A percentile compares a stretch with the other conserved stretches of the same genome.
phyloP scores from a whole-genome alignment of 768 basidiomycete species.

The Amanita polypyramis region DNA sequence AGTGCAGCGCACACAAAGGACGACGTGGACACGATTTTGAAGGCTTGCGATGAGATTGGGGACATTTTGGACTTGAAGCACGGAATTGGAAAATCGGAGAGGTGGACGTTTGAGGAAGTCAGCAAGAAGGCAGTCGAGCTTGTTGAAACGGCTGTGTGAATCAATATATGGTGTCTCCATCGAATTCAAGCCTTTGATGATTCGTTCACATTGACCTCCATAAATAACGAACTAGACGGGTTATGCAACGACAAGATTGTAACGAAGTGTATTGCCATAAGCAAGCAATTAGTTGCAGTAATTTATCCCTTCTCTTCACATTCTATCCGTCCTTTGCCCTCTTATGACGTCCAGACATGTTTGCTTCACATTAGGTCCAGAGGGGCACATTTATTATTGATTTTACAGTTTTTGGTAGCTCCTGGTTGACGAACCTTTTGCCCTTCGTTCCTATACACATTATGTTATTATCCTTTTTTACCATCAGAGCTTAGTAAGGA shows the following conservation, averaged over 20 bases:
- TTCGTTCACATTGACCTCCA: not conserved
- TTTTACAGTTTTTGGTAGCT: not conserved
- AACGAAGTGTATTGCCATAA: not conserved
- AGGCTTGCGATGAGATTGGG: conserved; percentile 89
- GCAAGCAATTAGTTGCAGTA: not conserved
- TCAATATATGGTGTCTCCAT: not conserved
- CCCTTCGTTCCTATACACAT: not conserved
- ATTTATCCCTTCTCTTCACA: not conserved
- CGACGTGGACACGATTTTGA: conserved; percentile 79
- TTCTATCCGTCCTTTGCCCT: not conserved
- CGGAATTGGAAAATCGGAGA: conserved; percentile 37
- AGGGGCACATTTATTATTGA: not conserved
- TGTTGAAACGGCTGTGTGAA: conserved; percentile 7
- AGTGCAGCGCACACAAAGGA: conserved; percentile 95
- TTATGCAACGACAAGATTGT: not conserved
- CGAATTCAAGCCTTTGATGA: not conserved
- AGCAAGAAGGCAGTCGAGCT: conserved; percentile 65
- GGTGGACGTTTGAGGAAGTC: conserved; percentile 76
- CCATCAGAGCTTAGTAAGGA: not conserved
- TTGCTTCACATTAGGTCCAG: not conserved
- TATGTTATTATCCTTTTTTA: not conserved
- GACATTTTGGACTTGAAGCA: conserved; percentile 87
- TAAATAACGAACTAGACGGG: not conserved
- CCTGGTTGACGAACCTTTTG: not conserved
- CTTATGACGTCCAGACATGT: not conserved